These are phyloP conservation scores for Sarocladiaceae sp. DNA, from an alignment of 2,329 filamentous ascomycete genomes.

Conservation along the genomic window DNA sequence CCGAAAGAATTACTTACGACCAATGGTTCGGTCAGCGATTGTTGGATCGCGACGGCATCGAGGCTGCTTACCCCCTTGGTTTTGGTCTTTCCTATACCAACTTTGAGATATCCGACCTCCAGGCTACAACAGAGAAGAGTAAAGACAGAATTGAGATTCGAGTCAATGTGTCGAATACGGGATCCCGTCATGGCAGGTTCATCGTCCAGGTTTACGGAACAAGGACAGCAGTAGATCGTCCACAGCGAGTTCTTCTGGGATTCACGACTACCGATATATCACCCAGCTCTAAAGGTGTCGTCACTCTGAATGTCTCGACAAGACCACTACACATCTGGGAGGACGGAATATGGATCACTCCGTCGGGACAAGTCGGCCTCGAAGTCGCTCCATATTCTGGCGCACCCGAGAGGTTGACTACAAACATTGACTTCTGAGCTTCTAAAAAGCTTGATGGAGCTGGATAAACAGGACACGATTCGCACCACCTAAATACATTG, in stretches of 20 bases:
- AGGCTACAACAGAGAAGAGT: background rate
- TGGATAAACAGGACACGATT: too few relatives aligned
- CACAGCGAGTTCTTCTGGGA: constrained; percentile 12
- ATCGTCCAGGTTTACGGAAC: constrained; percentile 17
- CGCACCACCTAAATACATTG: too few relatives aligned
- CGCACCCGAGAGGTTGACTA: background rate
- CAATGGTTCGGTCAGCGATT: constrained; percentile 17
- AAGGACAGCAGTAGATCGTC: constrained; percentile 7
- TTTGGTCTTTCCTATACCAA: constrained; percentile 19
- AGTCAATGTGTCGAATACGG: constrained; percentile 12
- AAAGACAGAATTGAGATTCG: background rate
- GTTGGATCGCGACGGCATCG: constrained; percentile 13
- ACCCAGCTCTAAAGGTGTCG: background rate
- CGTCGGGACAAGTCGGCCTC: background rate
- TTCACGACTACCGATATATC: constrained; percentile 11
- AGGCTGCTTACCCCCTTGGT: constrained; percentile 16
- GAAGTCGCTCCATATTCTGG: constrained; percentile 10
- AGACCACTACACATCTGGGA: constrained; percentile 13
- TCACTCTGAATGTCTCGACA: background rate
- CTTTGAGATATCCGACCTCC: constrained; percentile 2
- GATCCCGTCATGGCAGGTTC: constrained; percentile 8
- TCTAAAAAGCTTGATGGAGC: too few relatives aligned
- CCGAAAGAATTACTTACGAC: constrained; percentile 14
- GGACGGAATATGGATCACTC: background rate
- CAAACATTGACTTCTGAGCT: background rate